Evolutionary conservation across 768 basidiomycete species (phyloP), one percentile per base, ranked within the genome.

Genomic region (Auriculariales sp.): DNA sequence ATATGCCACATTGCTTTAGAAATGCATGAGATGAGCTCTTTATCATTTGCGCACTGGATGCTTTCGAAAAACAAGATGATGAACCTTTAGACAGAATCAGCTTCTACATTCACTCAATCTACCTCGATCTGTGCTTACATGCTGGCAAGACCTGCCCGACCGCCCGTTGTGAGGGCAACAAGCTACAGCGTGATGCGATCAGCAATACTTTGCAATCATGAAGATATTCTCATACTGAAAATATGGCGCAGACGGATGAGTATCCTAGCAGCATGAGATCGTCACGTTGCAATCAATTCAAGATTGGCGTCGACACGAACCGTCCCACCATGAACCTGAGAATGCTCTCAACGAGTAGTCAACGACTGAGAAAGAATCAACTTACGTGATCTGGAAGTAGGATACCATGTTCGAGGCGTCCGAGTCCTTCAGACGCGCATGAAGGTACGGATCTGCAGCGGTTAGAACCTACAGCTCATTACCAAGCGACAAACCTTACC

Each of bases 1-100:
- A n/a, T n/a, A n/a, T n/a, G n/a, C n/a, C n/a, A n/a, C n/a, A n/a
- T n/a, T n/a, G n/a, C n/a, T n/a, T n/a, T n/a, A n/a, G n/a, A n/a
- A n/a, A n/a, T n/a, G n/a, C n/a, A n/a, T n/a, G 45, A 50, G 4
- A 50, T 50, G 28, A 50, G 28, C n/a, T n/a, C n/a, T n/a, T n/a
- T n/a, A n/a, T n/a, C n/a, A n/a, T n/a, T n/a, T 1, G 49, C 36
- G 36, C 30, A 50, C 28, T 60, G 60, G 51, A 62, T 58, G 52
- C 61, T 59, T 56, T 61, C 62, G 54, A 60, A 59, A 57, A 64
- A n/a, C n/a, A n/a, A n/a, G n/a, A n/a, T n/a, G n/a, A n/a, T n/a
- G n/a, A n/a, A n/a, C n/a, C n/a, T n/a, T n/a, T n/a, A n/a, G n/a
- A n/a, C n/a, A n/a, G n/a, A n/a, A n/a, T n/a, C n/a, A n/a, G n/a